Percentiles rank a stretch among this genome's conserved stretches.
Conservation (phyloP, 2,329 filamentous ascomycete genomes). For the Hirsutella minnesotensis region DNA sequence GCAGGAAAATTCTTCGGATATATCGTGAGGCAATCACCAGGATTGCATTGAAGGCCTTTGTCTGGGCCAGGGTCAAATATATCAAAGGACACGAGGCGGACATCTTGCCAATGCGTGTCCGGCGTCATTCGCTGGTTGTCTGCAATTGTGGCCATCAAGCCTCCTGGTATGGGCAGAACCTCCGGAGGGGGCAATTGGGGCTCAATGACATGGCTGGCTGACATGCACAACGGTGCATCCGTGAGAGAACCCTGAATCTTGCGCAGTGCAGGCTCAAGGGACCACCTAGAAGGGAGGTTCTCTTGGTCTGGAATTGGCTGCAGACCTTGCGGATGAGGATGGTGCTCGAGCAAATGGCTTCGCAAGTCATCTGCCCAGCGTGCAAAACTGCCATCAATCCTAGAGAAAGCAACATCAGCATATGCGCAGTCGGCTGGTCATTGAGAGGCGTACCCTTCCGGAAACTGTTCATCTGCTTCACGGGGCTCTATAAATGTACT, state of each 20-base stretch:
- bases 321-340: slow-evolving; percentile 56
- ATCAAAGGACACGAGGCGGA: slow-evolving; percentile 62
- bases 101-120: slow-evolving; percentile 78
- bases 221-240: too few relatives aligned
- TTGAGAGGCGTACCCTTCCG: slow-evolving; percentile 58
- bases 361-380: slow-evolving; percentile 63
- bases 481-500: slow-evolving; percentile 63
- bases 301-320: slow-evolving; percentile 62
- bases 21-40: slow-evolving; percentile 71
- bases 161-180: slow-evolving; percentile 43
- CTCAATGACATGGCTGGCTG: too few relatives aligned
- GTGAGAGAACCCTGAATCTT: not conserved
- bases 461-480: slow-evolving; percentile 88
- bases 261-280: slow-evolving; percentile 16
- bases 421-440: slow-evolving; percentile 4
- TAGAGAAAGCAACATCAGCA: slow-evolving; percentile 19
- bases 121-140: slow-evolving; percentile 68
- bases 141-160: slow-evolving; percentile 44
- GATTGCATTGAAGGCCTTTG: slow-evolving; percentile 31
- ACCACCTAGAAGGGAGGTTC: slow-evolving; percentile 62
- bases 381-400: slow-evolving; percentile 71
- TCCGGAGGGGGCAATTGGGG: slow-evolving; percentile 2
- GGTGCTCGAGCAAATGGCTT: slow-evolving; percentile 51
- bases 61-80: slow-evolving; percentile 17
- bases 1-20: slow-evolving; percentile 77